Evolutionary conservation across 441 rosid genomes (phyloP), one percentile per base, ranked within the genome.

Genomic region (Lepidium campestre): DNA sequence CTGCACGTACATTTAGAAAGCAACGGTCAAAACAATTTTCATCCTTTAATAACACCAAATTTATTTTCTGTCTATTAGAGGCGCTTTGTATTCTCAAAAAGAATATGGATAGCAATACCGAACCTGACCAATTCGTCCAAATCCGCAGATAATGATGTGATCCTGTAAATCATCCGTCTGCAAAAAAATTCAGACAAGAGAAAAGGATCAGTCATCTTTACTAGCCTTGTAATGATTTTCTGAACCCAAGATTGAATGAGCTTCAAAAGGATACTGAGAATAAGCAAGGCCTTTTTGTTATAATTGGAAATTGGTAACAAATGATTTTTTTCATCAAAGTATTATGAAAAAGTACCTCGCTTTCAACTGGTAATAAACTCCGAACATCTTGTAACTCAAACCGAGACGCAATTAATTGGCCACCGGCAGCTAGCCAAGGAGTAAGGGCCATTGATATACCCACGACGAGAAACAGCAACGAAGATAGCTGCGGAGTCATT

Each of bases 91-190:
- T 56, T 57, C 8, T 57, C 46, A 37, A 50, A 14, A 49, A 45
- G 50, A 55, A 52, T 77, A 50, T 67, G 56, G 27, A 20, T 39
- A 5, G 9, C 6, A 14, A 39, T 12, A 39, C 47, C 3, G 15
- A 39, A 90, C 99, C 97, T 94, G 97, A 62, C 99, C 99, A 80
- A 88, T 90, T 65, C 99, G 97, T 75, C 99, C 98, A 74, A 89
- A 94, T 79, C 99, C 99, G 71, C 99, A 94, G 22, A 94, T 77
- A 72, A 94, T 91, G 59, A 94, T 94, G 75, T 94, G 99, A 76
- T 80, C 98, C 78, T 89, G 98, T 82, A 94, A 82, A 80, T 94
- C 99, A 82, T 94, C 99, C 0, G 99, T 94, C 98, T 91, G 86
- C 46, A 81, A 71, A 73, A 49, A 74, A 54, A 74, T 63, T 11